Base-by-base conservation (phyloP, 2,329 filamentous ascomycete genomes). In the Cladorrhinum sp. region DNA sequence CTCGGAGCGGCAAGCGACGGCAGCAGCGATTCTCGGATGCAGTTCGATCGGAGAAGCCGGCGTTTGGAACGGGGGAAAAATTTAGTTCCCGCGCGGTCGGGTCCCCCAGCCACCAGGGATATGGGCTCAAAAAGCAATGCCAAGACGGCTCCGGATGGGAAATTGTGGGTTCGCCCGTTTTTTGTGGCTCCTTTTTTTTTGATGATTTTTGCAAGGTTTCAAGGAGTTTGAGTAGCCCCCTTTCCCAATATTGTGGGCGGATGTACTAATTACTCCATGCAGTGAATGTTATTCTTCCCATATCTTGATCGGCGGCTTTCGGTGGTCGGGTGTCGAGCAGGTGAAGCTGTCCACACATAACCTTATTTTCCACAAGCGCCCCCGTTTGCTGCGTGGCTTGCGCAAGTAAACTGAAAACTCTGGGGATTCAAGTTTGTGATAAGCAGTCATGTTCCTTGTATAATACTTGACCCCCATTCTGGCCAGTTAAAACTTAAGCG, bases 81-180 rank as follows among this genome's bases (percentile, higher is more conserved):
- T 54, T 48, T 59, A 56, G 62, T 36, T 62, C 53, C 59, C 59
- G 63, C 33, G 16, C 20, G 33, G n/a, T 33, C 39, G 39, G 57
- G 63, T 59, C 24, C 58, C 59, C 59, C 62, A 52, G 61, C 59
- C 63, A 28, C 59, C 42, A 65, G 61, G 63, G 18, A 49, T 39
- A 57, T 62, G 60, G 58, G 24, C 46, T 58, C 54, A 46, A 3
- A n/a, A 18, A 36, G 18, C 3, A 26, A 36, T 28, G 49, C 50
- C 49, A 59, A 46, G 36, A 18, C 23, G 57, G 53, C 36, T 24
- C 54, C 54, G 39, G 42, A 42, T 18, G 26, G 54, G 20, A 57
- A 49, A 57, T 5, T 46, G 54, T 49, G 54, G 54, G 39, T 33
- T 49, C 12, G 36, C 54, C 53, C 36, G 36, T 57, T 57, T 46